phyloP scores from a whole-genome alignment of 2,329 filamentous ascomycete species.

The Coniochaeta prunicola region DNA sequence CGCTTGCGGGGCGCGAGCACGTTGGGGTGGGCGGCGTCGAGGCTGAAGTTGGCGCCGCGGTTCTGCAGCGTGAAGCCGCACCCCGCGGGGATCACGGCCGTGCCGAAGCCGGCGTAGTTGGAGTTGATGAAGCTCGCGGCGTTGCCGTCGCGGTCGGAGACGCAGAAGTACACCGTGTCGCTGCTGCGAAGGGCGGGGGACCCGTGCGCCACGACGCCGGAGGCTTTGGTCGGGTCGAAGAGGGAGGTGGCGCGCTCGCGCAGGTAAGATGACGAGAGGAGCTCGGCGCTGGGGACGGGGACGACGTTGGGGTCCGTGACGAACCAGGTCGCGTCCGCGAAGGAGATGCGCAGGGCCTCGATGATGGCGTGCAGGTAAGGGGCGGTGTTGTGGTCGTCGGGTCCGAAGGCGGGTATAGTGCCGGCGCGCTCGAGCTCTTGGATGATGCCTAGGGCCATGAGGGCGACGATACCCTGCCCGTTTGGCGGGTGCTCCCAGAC shows the following conservation, averaged over 20 bases:
- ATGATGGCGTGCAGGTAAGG: slow-evolving; percentile 81
- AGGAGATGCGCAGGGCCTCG: slow-evolving; percentile 81
- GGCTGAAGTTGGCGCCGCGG: slow-evolving; percentile 78
- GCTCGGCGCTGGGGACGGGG: slow-evolving; percentile 59
- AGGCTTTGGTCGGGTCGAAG: slow-evolving; percentile 51
- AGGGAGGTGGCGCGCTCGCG: slow-evolving; percentile 58
- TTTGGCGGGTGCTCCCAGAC: slow-evolving; percentile 97
- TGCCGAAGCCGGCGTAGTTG: slow-evolving; percentile 87
- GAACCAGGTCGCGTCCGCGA: slow-evolving; percentile 86
- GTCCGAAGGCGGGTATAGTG: slow-evolving; percentile 63
- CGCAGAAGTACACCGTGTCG: slow-evolving; percentile 92
- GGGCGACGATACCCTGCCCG: slow-evolving; percentile 87
- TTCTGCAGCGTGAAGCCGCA: slow-evolving; percentile 95
- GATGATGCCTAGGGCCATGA: slow-evolving; percentile 90
- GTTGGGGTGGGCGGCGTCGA: slow-evolving; percentile 70
- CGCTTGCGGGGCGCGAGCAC: slow-evolving; percentile 72
- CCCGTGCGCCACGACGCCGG: slow-evolving; percentile 60
- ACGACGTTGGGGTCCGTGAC: slow-evolving; percentile 73
- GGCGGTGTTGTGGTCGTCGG: slow-evolving; percentile 72
- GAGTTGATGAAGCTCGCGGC: slow-evolving; percentile 96
- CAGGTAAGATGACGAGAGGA: slow-evolving; percentile 71
- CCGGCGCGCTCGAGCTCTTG: slow-evolving; percentile 73
- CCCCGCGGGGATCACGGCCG: slow-evolving; percentile 72
- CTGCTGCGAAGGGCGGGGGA: slow-evolving; percentile 75
- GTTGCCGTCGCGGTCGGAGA: slow-evolving; percentile 76